Evolutionary conservation across 129 eudicot species (phyloP).

Genomic region (sunflower (Helianthus annuus)): DNA sequence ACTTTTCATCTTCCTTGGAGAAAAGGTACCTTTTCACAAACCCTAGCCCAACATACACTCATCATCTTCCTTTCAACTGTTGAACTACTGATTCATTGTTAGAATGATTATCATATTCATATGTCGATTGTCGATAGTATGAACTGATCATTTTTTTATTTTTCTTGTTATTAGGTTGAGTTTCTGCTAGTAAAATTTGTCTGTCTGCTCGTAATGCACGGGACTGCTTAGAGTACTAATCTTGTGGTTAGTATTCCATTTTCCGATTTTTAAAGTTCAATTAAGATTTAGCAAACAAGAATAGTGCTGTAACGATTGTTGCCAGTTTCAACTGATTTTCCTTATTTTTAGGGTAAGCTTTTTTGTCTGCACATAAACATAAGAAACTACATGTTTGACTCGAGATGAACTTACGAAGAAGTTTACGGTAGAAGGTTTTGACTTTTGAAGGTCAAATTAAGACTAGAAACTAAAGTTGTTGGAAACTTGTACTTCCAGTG

Average conservation of each 20-base stretch:
- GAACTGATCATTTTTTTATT: not conserved
- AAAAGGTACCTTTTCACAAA: slow-evolving; percentile 6
- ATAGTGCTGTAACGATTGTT: too few relatives aligned
- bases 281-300: too few relatives aligned
- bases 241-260: too few relatives aligned
- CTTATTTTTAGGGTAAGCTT: not conserved
- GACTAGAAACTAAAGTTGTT: too few relatives aligned
- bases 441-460: not conserved
- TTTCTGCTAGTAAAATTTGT: not conserved
- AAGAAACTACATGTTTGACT: too few relatives aligned
- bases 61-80: not conserved
- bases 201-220: too few relatives aligned
- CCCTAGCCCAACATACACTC: not conserved
- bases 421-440: not conserved
- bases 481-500: too few relatives aligned
- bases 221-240: too few relatives aligned
- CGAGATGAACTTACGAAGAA: too few relatives aligned
- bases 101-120: not conserved
- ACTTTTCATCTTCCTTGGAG: not conserved
- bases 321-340: not conserved
- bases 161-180: not conserved
- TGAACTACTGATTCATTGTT: not conserved
- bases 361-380: too few relatives aligned
- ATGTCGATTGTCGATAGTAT: not conserved
- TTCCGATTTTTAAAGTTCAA: too few relatives aligned